Evolutionary conservation across 2,329 filamentous ascomycete species (phyloP).

Genomic region (Trichoderma hamatum): DNA sequence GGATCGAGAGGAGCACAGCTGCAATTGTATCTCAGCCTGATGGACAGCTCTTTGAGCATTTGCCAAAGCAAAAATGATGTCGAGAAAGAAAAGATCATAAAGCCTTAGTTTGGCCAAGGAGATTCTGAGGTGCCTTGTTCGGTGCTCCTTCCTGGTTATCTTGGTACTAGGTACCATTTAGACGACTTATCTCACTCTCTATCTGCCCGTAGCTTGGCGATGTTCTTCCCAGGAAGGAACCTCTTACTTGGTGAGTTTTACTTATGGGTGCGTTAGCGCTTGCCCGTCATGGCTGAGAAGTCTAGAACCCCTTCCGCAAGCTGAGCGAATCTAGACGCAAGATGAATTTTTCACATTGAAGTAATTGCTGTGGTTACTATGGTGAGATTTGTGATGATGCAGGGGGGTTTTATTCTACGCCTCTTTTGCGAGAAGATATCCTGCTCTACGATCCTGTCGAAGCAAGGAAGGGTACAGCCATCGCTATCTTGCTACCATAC

Average conservation of each 20-base stretch:
- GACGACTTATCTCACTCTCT: background rate
- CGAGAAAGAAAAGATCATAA: background rate
- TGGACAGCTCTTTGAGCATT: background rate
- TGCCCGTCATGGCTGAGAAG: background rate
- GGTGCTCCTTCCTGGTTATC: background rate
- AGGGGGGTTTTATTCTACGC: background rate
- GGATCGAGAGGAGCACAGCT: background rate
- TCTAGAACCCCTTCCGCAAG: background rate
- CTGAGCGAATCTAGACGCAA: background rate
- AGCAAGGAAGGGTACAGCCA: background rate
- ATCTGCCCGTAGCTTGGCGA: background rate
- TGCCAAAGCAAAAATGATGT: background rate
- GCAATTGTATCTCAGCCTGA: background rate
- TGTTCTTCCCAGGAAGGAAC: background rate
- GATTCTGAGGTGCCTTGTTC: background rate
- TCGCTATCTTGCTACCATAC: background rate
- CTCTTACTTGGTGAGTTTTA: background rate
- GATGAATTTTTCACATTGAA: background rate
- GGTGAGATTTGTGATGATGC: background rate
- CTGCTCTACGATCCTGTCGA: background rate
- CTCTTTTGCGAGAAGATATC: background rate
- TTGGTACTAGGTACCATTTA: background rate
- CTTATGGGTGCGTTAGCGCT: background rate
- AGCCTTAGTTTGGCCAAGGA: background rate
- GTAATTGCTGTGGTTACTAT: background rate